Base-by-base conservation (phyloP, 371 early-diverging fungal genomes). In the Syncephalastrum racemosum region DNA sequence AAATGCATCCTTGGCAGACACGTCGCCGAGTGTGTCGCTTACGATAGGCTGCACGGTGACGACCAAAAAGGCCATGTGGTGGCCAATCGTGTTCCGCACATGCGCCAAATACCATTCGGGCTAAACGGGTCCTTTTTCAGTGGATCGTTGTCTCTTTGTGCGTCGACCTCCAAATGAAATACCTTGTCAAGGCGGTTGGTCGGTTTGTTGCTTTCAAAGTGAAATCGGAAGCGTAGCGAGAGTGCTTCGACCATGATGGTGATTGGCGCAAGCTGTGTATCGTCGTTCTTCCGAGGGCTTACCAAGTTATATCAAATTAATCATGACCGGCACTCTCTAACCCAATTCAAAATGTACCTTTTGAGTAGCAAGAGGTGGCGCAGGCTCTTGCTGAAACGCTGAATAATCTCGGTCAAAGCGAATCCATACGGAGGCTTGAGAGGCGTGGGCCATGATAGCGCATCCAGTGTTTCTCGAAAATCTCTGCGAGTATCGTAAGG, bases 81-180 rank as follows among this genome's bases (percentile, higher is more conserved):
- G 54, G 1, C 68, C 45, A 40, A 90, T 80, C 36, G 83, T 73
- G 20, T 77, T 81, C 48, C 89, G 75, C n/a, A 88, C 71, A 52
- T 89, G 87, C 2, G 82, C 78, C 36, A 94, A 71, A 61, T 86
- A 88, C 94, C 92, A 92, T 67, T 94, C 94, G 20, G 94, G 92
- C 87, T 85, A 60, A 45, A 24, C 27, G 27, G 36, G 36, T 10
- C 36, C 12, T 31, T 31, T 31, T 7, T 44, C 41, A 46, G 43
- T 36, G 36, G 31, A 41, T 13, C 24, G 39, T 39, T 31, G 27
- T 27, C 4, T 27, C 7, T 27, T 27, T 4, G 27, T 7, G 27
- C 27, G 27, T 27, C 27, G 27, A 7, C 7, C 7, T n/a, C n/a
- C n/a, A 54, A 36, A 4, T 25, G 14, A 43, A 0, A n/a, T 72